Evolutionary conservation across 495 filamentous ascomycete species (phyloP).

Genomic region (Neurospora sp.): DNA sequence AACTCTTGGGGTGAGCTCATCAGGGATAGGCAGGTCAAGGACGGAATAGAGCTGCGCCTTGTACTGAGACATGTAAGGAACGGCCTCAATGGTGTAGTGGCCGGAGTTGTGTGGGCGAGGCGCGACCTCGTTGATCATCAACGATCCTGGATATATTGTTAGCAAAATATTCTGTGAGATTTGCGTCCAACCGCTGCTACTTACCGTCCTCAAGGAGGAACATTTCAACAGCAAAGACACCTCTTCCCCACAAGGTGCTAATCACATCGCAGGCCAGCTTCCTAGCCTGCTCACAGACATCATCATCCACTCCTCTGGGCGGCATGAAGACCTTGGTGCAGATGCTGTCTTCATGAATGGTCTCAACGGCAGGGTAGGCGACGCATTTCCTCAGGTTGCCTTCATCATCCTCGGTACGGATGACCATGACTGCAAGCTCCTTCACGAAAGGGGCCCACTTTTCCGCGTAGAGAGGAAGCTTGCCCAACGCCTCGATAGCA

Average conservation of each 20-base stretch:
- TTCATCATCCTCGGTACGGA: slow-evolving; percentile 71
- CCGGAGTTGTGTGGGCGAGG: slow-evolving; percentile 93
- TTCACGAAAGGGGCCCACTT: slow-evolving; percentile 78
- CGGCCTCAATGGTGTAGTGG: slow-evolving; percentile 94
- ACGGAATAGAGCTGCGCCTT: slow-evolving; percentile 84
- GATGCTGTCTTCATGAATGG: slow-evolving; percentile 87
- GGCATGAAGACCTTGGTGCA: slow-evolving; percentile 91
- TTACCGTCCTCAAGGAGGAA: slow-evolving; percentile 73
- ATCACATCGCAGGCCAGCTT: slow-evolving; percentile 71
- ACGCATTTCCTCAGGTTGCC: slow-evolving; percentile 38
- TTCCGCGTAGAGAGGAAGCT: slow-evolving; percentile 75
- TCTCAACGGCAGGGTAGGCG: slow-evolving; percentile 86
- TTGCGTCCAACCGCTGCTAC: slow-evolving; percentile 9
- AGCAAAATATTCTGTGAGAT: neutral
- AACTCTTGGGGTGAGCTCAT: slow-evolving; percentile 48
- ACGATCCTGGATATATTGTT: slow-evolving; percentile 24
- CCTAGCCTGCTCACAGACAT: slow-evolving; percentile 54
- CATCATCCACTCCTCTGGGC: slow-evolving; percentile 56
- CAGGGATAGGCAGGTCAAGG: slow-evolving; percentile 61
- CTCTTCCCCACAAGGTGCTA: slow-evolving; percentile 70
- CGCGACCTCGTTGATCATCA: slow-evolving; percentile 90
- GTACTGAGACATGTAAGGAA: slow-evolving; percentile 75
- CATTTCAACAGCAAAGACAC: slow-evolving; percentile 95
- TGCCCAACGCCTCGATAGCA: slow-evolving; percentile 59
- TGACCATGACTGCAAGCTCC: slow-evolving; percentile 90